Base-by-base conservation (phyloP, 257 asterid genomes). In the Anisodus acutangulus region DNA sequence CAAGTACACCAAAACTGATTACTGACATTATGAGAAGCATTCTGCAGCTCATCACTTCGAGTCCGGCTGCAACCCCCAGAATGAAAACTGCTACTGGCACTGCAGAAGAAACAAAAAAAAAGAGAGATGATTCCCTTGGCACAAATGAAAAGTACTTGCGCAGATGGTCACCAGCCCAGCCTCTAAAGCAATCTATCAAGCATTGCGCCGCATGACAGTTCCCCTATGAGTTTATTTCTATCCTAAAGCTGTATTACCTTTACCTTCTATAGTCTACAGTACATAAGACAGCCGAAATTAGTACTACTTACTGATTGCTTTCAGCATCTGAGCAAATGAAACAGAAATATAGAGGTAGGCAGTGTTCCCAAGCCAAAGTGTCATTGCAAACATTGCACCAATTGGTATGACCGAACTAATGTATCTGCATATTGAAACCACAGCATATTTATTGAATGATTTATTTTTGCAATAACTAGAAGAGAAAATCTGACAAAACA, bases 261-360 rank as follows among this genome's bases (percentile, higher is more conserved):
- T 53, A 71, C 70, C 82, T 82, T 15, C 55, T 22, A 68, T 15
- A 8, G 45, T 51, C 45, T 7, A 76, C 63, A 0, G 11, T 13
- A 13, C 43, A 51, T 76, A 51, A 76, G 43, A 9, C 45, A 53
- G 26, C 81, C 26, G 16, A 78, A 51, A 76, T 62, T 39, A 76
- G 37, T 31, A 72, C 76, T 78, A 93, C 99, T 86, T 91, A 96
- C 99, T 96, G 87, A 96, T 91, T 80, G 99, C 99, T 89, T 96
- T 96, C 92, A 96, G 72, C 99, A 96, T 96, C 78, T 96, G 99
- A 87, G 99, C 99, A 91, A 95, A 95, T 62, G 99, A 87, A 89
- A 95, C 99, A n/a, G 99, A 95, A 85, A 95, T 95, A 87, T 95
- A 95, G 86, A 95, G 98, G 92, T 96, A 96, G 82, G 99, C 99